Evolutionary conservation across 2,329 filamentous ascomycete species (phyloP), one percentile per base, ranked within the genome.

Genomic region (Phialemoniopsis sp.): DNA sequence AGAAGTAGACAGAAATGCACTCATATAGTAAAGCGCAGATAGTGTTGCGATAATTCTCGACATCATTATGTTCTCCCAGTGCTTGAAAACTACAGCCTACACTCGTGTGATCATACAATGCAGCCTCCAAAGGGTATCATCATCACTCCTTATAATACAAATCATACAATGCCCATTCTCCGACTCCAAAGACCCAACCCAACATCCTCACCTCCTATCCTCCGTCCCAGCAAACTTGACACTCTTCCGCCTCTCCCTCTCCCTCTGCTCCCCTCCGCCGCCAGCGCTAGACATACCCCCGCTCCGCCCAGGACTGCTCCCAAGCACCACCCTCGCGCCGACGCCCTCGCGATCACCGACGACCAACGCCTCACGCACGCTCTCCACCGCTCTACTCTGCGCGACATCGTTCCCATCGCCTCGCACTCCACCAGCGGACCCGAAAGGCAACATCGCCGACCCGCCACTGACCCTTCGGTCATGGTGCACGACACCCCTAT

Each of bases 331-430:
- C 6, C 34, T 44, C 17, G 58, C 56, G 17, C 52, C 45, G 3
- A 47, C 44, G 18, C 51, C 46, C 6, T 26, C 21, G 6, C 21
- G 21, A 26, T 26, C 34, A 10, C 54, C 60, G 34, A n/a, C n/a
- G n/a, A 63, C 63, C 13, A 80, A 57, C 3, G 71, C 62, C 48
- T 80, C 78, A 3, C 78, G 62, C 5, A 77, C 79, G 43, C 71
- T 72, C 42, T 80, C 77, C 2, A 82, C 79, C 2, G 79, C 79
- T 36, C 69, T 65, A 52, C 78, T 82, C 58, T 77, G 78, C 34
- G 67, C 66, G 5, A 80, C 70, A 34, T 81, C 77, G 44, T 76
- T 61, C 2, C 53, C 58, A 48, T 81, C 77, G 30, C 70, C 71
- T 34, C 64, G 59, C 7, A 76, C 60, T 36, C 43, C 36, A 5